Evolutionary conservation across 345 rosid genomes (phyloP).

Genomic region (Eucalyptus marginata): DNA sequence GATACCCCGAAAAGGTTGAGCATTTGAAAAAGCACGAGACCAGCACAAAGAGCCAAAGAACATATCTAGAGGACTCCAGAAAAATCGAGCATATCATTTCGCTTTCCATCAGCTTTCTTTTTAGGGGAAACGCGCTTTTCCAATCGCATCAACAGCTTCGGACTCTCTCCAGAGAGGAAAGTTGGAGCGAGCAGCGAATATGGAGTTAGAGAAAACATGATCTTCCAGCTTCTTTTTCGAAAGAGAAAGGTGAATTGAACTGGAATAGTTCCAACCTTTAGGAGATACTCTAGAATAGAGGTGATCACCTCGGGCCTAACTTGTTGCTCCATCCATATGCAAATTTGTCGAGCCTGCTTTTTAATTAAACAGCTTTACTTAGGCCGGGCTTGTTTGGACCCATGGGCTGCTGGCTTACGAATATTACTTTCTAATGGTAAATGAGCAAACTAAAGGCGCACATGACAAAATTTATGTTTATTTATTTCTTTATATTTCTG

Average conservation of each 20-base stretch:
- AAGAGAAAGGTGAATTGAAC: not conserved
- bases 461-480: too few relatives aligned
- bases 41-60: not conserved
- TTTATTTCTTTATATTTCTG: fast-evolving
- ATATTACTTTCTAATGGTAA: not conserved
- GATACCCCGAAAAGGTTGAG: not conserved
- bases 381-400: not conserved
- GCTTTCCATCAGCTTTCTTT: not conserved
- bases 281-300: not conserved
- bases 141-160: not conserved
- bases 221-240: not conserved
- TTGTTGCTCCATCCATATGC: not conserved
- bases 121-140: not conserved
- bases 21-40: not conserved
- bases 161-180: not conserved
- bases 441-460: fast-evolving
- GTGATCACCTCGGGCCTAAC: not conserved
- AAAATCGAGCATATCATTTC: not conserved
- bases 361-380: not conserved
- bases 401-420: not conserved
- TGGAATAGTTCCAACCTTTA: not conserved
- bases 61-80: not conserved
- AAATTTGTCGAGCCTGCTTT: not conserved
- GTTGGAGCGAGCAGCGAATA: not conserved
- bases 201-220: not conserved